Conservation (phyloP, 768 basidiomycete genomes). For the Vararia minispora region DNA sequence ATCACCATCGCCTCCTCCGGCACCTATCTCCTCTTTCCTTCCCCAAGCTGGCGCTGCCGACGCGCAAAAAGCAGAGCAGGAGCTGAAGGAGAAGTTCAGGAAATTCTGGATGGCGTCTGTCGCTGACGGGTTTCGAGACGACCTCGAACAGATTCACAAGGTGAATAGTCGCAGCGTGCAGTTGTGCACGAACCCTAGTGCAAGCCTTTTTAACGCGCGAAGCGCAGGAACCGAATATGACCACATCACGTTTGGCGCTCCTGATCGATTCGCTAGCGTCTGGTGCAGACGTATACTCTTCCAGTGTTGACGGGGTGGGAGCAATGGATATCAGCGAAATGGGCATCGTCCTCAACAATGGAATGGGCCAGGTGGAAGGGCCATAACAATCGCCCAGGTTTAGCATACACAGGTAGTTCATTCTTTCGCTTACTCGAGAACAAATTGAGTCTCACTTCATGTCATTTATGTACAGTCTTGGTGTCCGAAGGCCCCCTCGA, state of each 20-base stretch:
- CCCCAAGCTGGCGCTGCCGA: constrained; percentile 22
- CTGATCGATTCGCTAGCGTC: constrained; percentile 77
- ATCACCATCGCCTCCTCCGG: constrained; percentile 22
- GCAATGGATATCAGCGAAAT: constrained; percentile 47
- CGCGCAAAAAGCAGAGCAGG: constrained; percentile 33
- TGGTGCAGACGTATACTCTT: constrained; percentile 62
- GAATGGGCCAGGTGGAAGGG: neutral
- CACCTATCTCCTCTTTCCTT: constrained; percentile 46
- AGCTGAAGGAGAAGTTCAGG: constrained; percentile 56
- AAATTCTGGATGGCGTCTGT: constrained; percentile 84
- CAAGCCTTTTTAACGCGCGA: too few relatives aligned
- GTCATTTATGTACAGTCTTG: too few relatives aligned
- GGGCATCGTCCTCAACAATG: constrained; percentile 50
- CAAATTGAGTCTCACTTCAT: too few relatives aligned
- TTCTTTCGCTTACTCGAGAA: too few relatives aligned
- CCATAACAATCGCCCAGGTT: too few relatives aligned
- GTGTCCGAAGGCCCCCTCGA: too few relatives aligned
- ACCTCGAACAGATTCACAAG: constrained; percentile 77
- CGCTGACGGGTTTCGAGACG: constrained; percentile 73
- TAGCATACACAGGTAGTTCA: too few relatives aligned
- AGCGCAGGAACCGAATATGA: constrained; percentile 53
- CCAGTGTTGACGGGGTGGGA: constrained; percentile 22
- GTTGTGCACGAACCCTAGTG: constrained; percentile 13
- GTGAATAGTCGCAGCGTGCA: constrained; percentile 25
- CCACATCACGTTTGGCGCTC: constrained; percentile 53